Percentiles rank a stretch among this genome's conserved stretches.
Evolutionary conservation across 179 eudicot genomes (phyloP).

Genomic region (Spergularia azorica): DNA sequence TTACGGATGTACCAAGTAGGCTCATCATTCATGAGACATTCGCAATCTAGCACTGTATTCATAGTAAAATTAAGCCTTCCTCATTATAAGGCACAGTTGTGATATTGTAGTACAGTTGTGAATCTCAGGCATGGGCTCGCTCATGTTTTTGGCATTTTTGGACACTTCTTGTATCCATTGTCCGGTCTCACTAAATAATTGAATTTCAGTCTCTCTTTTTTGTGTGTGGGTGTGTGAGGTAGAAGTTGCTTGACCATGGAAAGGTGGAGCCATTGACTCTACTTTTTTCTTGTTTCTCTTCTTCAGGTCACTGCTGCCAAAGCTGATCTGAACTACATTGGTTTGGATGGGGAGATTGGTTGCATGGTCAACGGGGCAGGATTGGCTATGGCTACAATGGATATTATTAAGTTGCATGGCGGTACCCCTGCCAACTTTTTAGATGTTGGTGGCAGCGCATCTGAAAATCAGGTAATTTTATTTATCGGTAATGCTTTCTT

Average conservation of each 20-base stretch:
- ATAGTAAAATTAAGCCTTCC: too few relatives aligned
- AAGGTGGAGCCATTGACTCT: conserved; percentile 2
- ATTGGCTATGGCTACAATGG: conserved; percentile 99
- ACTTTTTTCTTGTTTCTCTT: neutral
- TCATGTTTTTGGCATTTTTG: too few relatives aligned
- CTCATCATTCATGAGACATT: too few relatives aligned
- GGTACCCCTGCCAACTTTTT: conserved; percentile 99
- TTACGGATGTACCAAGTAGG: too few relatives aligned
- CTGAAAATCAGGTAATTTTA: conserved; percentile 75
- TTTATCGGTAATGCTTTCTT: neutral
- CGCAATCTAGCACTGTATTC: too few relatives aligned
- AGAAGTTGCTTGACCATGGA: neutral
- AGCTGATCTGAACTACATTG: conserved; percentile 95
- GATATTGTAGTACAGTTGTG: too few relatives aligned
- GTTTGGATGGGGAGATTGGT: conserved; percentile 97
- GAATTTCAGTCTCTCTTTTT: neutral
- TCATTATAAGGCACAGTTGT: too few relatives aligned
- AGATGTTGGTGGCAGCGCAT: conserved; percentile 98
- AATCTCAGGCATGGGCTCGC: too few relatives aligned
- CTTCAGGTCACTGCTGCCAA: conserved; percentile 92
- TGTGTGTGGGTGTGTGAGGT: neutral
- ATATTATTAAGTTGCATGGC: conserved; percentile 90
- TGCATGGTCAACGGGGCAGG: conserved; percentile 99
- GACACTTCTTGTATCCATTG: too few relatives aligned
- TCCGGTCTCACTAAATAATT: neutral